Percentiles rank a stretch among this genome's conserved stretches.
Evolutionary conservation across 805 yeast genomes (phyloP).

Genomic region (Zygosaccharomyces siamensis): DNA sequence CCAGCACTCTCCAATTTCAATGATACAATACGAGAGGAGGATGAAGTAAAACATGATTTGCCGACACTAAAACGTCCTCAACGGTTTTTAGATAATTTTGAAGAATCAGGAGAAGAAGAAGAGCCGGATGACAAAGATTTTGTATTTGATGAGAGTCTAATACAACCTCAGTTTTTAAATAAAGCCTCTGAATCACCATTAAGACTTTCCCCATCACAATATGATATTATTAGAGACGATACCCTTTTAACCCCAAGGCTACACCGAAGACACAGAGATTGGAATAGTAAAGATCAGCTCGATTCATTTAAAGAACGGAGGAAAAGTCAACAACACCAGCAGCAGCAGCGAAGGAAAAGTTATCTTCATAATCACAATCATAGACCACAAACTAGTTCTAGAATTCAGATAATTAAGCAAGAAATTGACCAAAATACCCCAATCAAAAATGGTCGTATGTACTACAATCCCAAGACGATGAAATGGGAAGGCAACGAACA

Average conservation of each 20-base stretch:
- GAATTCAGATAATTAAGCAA: conserved; percentile 32
- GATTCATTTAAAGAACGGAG: conserved; percentile 24
- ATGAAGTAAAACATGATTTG: conserved; percentile 4
- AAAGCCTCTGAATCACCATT: conserved; percentile 17
- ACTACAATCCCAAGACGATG: conserved; percentile 29
- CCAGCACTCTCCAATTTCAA: conserved; percentile 20
- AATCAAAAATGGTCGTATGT: conserved; percentile 29
- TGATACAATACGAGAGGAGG: conserved; percentile 18
- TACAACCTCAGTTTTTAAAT: conserved; percentile 28
- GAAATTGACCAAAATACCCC: conserved; percentile 35
- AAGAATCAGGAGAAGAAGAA: conserved; percentile 16
- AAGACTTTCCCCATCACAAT: conserved; percentile 26
- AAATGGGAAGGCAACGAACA: conserved; percentile 33
- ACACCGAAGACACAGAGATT: conserved; percentile 23
- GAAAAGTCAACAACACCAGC: not conserved
- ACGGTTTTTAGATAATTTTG: conserved; percentile 12
- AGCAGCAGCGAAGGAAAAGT: not conserved
- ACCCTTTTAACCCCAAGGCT: conserved; percentile 28
- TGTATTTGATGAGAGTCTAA: conserved; percentile 23
- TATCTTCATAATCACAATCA: not conserved
- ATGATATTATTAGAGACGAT: conserved; percentile 26
- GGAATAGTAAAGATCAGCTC: conserved; percentile 18
- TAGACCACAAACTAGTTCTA: conserved; percentile 10
- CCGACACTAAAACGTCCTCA: conserved; percentile 1
- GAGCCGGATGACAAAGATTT: conserved; percentile 21